Conservation (phyloP, 805 yeast species). For the Sugiyamaella americana region DNA sequence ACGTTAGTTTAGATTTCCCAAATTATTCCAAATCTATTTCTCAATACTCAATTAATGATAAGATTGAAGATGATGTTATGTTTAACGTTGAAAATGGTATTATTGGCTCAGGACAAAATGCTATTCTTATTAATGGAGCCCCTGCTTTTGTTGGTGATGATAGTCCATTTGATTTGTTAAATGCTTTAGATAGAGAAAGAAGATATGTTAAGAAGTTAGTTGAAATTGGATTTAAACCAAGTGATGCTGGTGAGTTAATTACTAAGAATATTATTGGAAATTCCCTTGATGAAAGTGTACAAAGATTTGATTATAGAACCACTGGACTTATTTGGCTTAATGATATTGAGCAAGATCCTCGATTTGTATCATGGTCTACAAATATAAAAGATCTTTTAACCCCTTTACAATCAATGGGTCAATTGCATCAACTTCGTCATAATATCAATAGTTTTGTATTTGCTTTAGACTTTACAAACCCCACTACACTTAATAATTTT, state of each 20-base stretch:
- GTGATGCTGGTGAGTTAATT: conserved; percentile 29
- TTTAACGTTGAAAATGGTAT: conserved; percentile 19
- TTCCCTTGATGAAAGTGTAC: conserved; percentile 9
- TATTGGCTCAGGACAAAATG: conserved; percentile 26
- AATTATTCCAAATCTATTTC: conserved; percentile 41
- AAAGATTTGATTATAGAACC: conserved; percentile 33
- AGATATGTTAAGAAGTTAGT: conserved; percentile 20
- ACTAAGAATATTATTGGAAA: conserved; percentile 18
- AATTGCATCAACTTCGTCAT: conserved; percentile 61
- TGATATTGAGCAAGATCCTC: conserved; percentile 60
- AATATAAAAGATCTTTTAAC: conserved; percentile 44
- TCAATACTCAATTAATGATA: conserved; percentile 14
- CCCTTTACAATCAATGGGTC: conserved; percentile 41
- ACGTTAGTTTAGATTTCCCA: conserved; percentile 50
- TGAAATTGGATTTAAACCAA: neutral
- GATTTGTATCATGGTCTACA: conserved; percentile 43
- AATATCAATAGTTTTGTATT: conserved; percentile 73
- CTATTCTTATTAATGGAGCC: conserved; percentile 64
- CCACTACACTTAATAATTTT: conserved; percentile 46
- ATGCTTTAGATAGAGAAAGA: conserved; percentile 37
- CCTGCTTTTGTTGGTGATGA: conserved; percentile 41
- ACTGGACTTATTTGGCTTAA: conserved; percentile 62
- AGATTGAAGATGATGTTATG: conserved; percentile 22
- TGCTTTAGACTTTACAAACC: conserved; percentile 53
- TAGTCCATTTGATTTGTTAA: conserved; percentile 30